A percentile compares a stretch with the other conserved stretches of the same genome.
phyloP scores from a whole-genome alignment of 768 basidiomycete genomes.

The Pleurotus sapidus region DNA sequence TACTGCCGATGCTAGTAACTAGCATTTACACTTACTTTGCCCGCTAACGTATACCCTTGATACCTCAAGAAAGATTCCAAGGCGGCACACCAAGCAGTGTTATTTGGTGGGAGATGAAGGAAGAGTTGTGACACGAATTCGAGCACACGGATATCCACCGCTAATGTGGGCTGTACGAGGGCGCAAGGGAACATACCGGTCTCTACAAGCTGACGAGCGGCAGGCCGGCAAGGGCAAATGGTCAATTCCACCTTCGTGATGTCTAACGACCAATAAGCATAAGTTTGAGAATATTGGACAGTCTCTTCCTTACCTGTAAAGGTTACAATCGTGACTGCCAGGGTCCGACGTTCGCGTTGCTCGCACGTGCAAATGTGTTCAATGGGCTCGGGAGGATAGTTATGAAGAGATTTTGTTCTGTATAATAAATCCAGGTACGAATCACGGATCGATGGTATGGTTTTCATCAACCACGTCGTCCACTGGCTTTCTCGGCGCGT shows the following conservation, averaged over 20 bases:
- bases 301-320: conserved; percentile 3
- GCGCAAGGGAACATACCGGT: conserved; percentile 24
- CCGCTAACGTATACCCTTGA: conserved; percentile 17
- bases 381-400: background rate
- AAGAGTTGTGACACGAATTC: conserved; percentile 24
- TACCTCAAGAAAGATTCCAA: conserved; percentile 19
- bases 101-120: conserved; percentile 21
- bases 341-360: too few species aligned
- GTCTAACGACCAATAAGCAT: background rate
- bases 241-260: background rate
- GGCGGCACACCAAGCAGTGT: conserved; percentile 22
- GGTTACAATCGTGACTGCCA: background rate
- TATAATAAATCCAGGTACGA: background rate
- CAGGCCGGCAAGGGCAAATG: conserved; percentile 13
- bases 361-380: background rate
- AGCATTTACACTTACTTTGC: conserved; percentile 7
- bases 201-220: conserved; percentile 19
- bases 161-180: conserved; percentile 25
- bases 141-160: conserved; percentile 26
- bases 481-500: background rate
- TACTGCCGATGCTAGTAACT: too few species aligned
- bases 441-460: background rate
- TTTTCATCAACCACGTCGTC: background rate
- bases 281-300: background rate
- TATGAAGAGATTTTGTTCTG: background rate